A percentile compares a stretch with the other conserved stretches of the same genome.
Conservation (phyloP, 2,329 filamentous ascomycete genomes). For the Pseudomassariella vexata region DNA sequence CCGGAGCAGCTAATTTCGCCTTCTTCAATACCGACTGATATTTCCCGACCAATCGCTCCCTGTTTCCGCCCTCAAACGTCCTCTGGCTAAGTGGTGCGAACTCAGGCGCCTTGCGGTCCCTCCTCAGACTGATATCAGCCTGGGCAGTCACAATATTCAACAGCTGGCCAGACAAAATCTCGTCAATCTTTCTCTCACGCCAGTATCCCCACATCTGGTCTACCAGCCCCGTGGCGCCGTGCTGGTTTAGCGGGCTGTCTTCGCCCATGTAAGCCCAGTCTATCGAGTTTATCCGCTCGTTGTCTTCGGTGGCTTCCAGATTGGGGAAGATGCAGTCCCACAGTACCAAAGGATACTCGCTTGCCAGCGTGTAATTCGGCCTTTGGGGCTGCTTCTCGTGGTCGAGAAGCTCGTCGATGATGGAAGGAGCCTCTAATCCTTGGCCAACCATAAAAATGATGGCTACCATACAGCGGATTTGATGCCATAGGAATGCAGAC, state of each 20-base stretch:
- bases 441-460: conserved; percentile 91
- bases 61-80: conserved; percentile 52
- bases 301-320: conserved; percentile 26
- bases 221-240: conserved; percentile 60
- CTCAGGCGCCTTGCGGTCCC: conserved; percentile 9
- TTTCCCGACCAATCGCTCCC: conserved; percentile 41
- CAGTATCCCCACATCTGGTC: conserved; percentile 78
- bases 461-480: conserved; percentile 91
- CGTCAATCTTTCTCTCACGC: conserved; percentile 83
- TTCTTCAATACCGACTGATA: conserved; percentile 52
- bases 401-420: conserved; percentile 74
- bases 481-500: conserved; percentile 95
- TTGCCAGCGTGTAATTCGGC: conserved; percentile 85
- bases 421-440: conserved; percentile 68
- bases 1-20: conserved; percentile 39
- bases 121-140: conserved; percentile 15
- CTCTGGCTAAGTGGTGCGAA: conserved; percentile 20
- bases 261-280: conserved; percentile 78
- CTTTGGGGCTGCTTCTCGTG: conserved; percentile 63
- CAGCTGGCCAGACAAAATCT: conserved; percentile 71
- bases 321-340: conserved; percentile 91
- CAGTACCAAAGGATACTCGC: conserved; percentile 82
- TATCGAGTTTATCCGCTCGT: conserved; percentile 49
- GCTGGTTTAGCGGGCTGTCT: conserved; percentile 51
- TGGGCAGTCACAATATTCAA: conserved; percentile 54